phyloP scores from a whole-genome alignment of 2,329 filamentous ascomycete species.

The Penicillium sclerotiorum region DNA sequence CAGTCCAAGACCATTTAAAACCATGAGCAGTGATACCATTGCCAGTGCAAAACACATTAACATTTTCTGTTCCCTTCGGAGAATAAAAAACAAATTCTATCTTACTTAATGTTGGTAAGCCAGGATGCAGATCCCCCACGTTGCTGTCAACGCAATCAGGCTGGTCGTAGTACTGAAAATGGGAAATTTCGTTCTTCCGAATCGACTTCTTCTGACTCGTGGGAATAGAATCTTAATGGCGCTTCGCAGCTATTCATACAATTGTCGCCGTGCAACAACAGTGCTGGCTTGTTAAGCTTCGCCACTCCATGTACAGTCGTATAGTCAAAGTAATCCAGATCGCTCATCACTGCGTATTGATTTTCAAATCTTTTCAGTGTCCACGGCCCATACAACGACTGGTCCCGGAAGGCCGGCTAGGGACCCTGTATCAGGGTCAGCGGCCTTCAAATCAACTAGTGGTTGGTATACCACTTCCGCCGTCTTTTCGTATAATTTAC shows the following conservation, averaged over 20 bases:
- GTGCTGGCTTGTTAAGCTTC: conserved; percentile 32
- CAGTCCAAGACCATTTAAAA: too few relatives aligned
- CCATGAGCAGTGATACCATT: too few relatives aligned
- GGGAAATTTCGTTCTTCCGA: conserved; percentile 33
- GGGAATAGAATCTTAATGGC: conserved; percentile 64
- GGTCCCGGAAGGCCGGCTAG: conserved; percentile 32
- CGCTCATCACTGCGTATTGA: conserved; percentile 35
- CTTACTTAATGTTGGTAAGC: conserved; percentile 23
- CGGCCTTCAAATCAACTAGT: conserved; percentile 25
- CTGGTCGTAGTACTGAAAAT: conserved; percentile 33
- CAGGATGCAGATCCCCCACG: conserved; percentile 30
- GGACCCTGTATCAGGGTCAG: conserved; percentile 25
- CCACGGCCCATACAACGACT: conserved; percentile 34
- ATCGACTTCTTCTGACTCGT: conserved; percentile 30
- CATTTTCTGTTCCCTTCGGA: too few relatives aligned
- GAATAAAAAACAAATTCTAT: too few relatives aligned
- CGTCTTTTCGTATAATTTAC: conserved; percentile 29
- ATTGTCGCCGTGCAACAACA: conserved; percentile 34
- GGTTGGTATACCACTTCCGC: conserved; percentile 34
- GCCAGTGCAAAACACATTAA: too few relatives aligned
- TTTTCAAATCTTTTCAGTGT: conserved; percentile 34
- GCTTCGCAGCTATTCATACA: conserved; percentile 50
- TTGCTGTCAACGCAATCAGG: conserved; percentile 31
- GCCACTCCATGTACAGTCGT: conserved; percentile 31
- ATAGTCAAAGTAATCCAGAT: conserved; percentile 34